phyloP scores from a whole-genome alignment of 306 rosid genomes.

The Acacia confusa region DNA sequence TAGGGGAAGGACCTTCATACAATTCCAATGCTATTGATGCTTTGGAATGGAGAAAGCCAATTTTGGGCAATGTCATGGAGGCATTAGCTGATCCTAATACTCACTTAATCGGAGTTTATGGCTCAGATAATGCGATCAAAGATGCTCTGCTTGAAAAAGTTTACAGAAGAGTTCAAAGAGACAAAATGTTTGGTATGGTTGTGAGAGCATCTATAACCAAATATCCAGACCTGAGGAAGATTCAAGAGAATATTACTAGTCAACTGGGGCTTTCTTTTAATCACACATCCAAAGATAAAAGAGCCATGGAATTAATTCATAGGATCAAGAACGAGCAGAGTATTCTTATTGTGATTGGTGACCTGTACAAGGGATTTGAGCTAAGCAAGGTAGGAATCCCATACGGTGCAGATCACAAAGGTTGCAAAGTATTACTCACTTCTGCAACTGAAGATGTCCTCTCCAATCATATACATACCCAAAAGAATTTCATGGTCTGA shows the following conservation, averaged over 20 bases:
- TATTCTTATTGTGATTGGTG: neutral
- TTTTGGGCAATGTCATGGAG: neutral
- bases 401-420: neutral
- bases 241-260: neutral
- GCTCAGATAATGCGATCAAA: neutral
- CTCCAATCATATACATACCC: neutral
- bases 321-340: neutral
- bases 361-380: neutral
- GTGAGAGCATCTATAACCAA: neutral
- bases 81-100: neutral
- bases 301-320: neutral
- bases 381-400: neutral
- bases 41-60: neutral
- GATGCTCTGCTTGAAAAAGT: neutral
- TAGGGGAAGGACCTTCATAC: too few relatives aligned
- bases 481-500: neutral
- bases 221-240: neutral
- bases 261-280: neutral
- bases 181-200: neutral
- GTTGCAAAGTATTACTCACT: neutral
- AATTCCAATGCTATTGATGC: neutral
- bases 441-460: neutral
- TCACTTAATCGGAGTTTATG: neutral
- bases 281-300: neutral
- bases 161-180: neutral